Evolutionary conservation across 345 rosid species (phyloP).

Genomic region (Camelina hispida): DNA sequence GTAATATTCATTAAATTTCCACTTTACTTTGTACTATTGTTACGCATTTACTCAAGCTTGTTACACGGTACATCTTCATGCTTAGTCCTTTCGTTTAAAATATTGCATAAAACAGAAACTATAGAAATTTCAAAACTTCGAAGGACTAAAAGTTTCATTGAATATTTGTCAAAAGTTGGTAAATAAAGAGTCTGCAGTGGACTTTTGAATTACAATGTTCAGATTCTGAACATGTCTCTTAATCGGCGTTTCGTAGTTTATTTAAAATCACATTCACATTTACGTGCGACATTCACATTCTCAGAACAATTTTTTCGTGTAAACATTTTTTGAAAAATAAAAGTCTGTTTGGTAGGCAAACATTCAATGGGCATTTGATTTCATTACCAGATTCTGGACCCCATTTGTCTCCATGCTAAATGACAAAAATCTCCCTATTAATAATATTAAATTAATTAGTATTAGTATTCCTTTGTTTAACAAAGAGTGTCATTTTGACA

Average conservation of each 20-base stretch:
- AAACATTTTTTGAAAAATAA: not conserved
- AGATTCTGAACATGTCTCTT: conserved; percentile 35
- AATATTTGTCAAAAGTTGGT: conserved; percentile 19
- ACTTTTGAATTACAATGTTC: conserved; percentile 25
- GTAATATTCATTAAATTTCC: conserved; percentile 7
- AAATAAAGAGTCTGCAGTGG: conserved; percentile 18
- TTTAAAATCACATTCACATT: conserved; percentile 10
- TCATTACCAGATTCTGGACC: conserved; percentile 38
- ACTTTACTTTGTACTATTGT: conserved; percentile 12
- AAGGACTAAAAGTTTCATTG: conserved; percentile 7
- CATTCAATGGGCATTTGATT: conserved; percentile 46
- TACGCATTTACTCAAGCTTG: conserved; percentile 30
- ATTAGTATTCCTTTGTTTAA: too few species aligned
- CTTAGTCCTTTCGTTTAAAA: not conserved
- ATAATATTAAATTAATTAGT: too few species aligned
- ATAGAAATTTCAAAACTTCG: not conserved
- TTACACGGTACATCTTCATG: conserved; percentile 4
- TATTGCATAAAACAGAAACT: not conserved
- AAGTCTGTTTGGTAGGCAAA: conserved; percentile 46
- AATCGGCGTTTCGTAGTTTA: conserved; percentile 31
- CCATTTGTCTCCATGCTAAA: conserved; percentile 26
- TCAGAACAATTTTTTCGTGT: not conserved
- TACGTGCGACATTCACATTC: not conserved
- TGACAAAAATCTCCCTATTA: conserved; percentile 11
- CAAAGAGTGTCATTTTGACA: too few species aligned